These are phyloP conservation scores for Entomortierella chlamydospora DNA, from an alignment of 192 early-diverging fungal genomes.

Conservation along the genomic window DNA sequence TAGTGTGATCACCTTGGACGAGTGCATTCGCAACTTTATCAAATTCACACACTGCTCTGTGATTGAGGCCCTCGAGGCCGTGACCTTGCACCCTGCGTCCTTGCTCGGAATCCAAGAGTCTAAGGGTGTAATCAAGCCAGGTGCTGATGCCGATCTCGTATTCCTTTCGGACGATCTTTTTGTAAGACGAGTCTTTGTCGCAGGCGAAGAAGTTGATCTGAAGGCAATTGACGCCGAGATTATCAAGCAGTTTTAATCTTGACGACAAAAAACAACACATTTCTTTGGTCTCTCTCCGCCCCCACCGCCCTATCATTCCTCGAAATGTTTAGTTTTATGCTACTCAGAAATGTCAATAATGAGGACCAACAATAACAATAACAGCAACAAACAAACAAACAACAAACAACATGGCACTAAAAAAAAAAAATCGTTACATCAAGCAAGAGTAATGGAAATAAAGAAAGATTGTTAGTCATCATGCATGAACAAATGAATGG, in stretches of 20 bases:
- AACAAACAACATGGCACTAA: no score
- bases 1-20: constrained; percentile 73
- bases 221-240: constrained; percentile 21
- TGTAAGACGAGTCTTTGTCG: constrained; percentile 76
- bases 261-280: no score
- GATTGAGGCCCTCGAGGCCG: constrained; percentile 84
- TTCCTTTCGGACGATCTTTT: constrained; percentile 74
- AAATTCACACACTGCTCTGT: constrained; percentile 79
- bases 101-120: constrained; percentile 76
- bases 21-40: constrained; percentile 83
- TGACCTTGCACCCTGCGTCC: constrained; percentile 82
- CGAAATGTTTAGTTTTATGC: no score
- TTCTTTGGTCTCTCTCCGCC: no score
- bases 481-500: no score
- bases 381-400: no score
- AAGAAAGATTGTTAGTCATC: no score
- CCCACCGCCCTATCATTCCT: no score
- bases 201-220: constrained; percentile 69
- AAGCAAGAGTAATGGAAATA: no score
- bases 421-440: no score
- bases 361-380: no score
- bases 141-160: constrained; percentile 83
- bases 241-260: constrained; percentile 23
- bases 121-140: constrained; percentile 78
- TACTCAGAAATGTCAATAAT: no score